A percentile compares a stretch with the other conserved stretches of the same genome.
These are phyloP conservation scores for Dendrocalamus latiflorus DNA, from an alignment of 202 grass and related monocot species.

Conservation along the genomic window DNA sequence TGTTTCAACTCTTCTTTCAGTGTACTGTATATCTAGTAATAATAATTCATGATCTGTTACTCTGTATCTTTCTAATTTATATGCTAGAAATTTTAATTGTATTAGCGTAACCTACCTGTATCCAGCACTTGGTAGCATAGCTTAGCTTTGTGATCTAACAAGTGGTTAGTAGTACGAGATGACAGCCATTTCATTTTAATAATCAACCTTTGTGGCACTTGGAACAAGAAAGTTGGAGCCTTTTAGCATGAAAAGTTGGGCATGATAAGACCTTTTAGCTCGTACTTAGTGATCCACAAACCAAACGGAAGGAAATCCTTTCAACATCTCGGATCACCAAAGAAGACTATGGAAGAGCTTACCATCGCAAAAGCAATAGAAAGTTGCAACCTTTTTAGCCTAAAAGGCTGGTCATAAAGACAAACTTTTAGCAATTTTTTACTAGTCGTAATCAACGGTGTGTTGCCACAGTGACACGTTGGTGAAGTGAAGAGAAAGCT, in stretches of 20 bases:
- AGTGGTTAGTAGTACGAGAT: neutral
- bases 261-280: conserved; percentile 24
- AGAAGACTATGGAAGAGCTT: conserved; percentile 9
- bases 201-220: conserved; percentile 19
- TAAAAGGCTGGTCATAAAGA: conserved; percentile 27
- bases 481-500: neutral
- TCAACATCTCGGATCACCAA: conserved; percentile 30
- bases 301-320: conserved; percentile 24
- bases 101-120: no score
- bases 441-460: neutral
- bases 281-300: conserved; percentile 25
- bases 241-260: conserved; percentile 29
- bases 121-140: no score
- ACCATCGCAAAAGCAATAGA: neutral
- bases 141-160: neutral
- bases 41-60: no score
- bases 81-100: no score
- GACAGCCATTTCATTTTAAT: neutral
- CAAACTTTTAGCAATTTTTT: conserved; percentile 8
- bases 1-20: no score
- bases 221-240: conserved; percentile 13
- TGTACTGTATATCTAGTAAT: no score
- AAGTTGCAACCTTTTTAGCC: conserved; percentile 27
- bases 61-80: no score
- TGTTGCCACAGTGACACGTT: neutral